Percentiles rank a stretch among this genome's conserved stretches.
phyloP scores from a whole-genome alignment of 1,139 yeast species.

The Lodderomyces orthopsilosis region DNA sequence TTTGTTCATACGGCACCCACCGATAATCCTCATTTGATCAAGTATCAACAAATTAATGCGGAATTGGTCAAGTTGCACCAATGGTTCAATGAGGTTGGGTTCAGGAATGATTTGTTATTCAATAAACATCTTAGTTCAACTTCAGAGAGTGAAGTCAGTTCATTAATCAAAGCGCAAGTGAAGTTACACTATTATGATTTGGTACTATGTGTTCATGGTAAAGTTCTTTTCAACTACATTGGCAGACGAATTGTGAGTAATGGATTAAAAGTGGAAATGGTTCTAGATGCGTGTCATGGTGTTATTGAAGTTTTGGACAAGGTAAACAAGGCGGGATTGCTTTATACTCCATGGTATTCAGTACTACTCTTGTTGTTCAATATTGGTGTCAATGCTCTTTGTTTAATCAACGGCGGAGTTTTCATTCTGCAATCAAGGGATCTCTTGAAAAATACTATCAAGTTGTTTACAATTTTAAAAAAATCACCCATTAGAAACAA shows the following conservation, averaged over 20 bases:
- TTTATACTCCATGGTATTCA: slow-evolving; percentile 57
- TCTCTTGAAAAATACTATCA: slow-evolving; percentile 26
- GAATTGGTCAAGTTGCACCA: slow-evolving; percentile 28
- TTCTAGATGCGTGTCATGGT: slow-evolving; percentile 37
- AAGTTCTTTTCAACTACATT: slow-evolving; percentile 30
- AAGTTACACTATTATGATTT: slow-evolving; percentile 43
- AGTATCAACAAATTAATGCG: slow-evolving; percentile 34
- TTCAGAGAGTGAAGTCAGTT: slow-evolving; percentile 14
- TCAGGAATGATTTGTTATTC: slow-evolving; percentile 30
- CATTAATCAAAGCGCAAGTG: slow-evolving; percentile 36
- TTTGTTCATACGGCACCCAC: slow-evolving; percentile 29
- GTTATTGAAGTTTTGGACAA: slow-evolving; percentile 33
- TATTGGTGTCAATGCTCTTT: slow-evolving; percentile 44
- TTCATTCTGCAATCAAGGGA: slow-evolving; percentile 23
- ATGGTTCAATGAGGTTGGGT: slow-evolving; percentile 41
- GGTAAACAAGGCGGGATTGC: slow-evolving; percentile 31
- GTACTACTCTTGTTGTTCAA: slow-evolving; percentile 46
- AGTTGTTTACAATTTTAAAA: slow-evolving; percentile 26
- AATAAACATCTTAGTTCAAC: slow-evolving; percentile 13
- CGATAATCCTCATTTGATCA: slow-evolving; percentile 28
- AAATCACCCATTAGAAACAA: slow-evolving; percentile 32
- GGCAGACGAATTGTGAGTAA: slow-evolving; percentile 32
- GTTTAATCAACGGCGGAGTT: slow-evolving; percentile 46
- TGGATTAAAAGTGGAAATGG: slow-evolving; percentile 33
- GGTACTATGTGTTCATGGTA: slow-evolving; percentile 37